These are phyloP conservation scores for Theobroma cacao DNA, from an alignment of 345 rosid species.

Conservation along the genomic window DNA sequence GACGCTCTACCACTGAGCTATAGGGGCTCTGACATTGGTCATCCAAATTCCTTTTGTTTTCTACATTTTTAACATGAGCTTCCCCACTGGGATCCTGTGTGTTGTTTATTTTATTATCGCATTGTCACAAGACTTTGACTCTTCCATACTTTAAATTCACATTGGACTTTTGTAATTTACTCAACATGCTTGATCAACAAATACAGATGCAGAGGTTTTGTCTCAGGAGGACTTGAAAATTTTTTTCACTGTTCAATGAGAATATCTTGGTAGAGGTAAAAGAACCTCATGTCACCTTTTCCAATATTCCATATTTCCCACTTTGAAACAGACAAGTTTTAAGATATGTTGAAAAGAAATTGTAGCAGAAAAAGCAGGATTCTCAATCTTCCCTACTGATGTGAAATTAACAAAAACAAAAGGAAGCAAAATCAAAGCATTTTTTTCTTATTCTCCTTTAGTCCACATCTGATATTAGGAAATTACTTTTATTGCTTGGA, in stretches of 20 bases:
- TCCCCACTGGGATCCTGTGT: not conserved
- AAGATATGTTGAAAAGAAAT: not conserved
- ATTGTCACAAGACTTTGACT: not conserved
- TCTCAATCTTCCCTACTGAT: not conserved
- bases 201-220: not conserved
- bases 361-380: not conserved
- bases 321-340: not conserved
- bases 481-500: not conserved
- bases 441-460: not conserved
- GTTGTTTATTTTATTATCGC: not conserved
- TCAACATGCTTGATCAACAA: not conserved
- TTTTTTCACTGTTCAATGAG: not conserved
- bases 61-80: not conserved
- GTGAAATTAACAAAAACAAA: not conserved
- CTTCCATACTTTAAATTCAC: not conserved
- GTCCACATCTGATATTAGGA: not conserved
- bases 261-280: not conserved
- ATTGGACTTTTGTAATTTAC: not conserved
- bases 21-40: conserved; percentile 55
- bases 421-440: not conserved
- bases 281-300: not conserved
- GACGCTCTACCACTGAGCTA: conserved; percentile 95
- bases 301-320: not conserved
- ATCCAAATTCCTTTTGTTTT: too few species aligned
- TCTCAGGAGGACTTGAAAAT: not conserved